phyloP scores from a whole-genome alignment of 2,329 filamentous ascomycete genomes.

The Chalaropsis thielavioides region DNA sequence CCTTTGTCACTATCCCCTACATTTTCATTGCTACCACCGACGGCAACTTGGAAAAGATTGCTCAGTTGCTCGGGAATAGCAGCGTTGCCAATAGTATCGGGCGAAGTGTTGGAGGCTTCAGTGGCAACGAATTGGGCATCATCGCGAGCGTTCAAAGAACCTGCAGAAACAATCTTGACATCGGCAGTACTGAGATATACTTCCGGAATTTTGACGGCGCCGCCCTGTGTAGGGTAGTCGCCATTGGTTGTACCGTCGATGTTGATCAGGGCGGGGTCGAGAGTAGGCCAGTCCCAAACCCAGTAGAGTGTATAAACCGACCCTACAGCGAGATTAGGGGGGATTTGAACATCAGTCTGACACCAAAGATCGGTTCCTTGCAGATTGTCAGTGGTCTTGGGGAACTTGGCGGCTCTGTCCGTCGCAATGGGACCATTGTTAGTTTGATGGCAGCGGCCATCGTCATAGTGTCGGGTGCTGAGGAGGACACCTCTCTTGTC shows the following conservation, averaged over 20 bases:
- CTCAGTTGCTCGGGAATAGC: slow-evolving; percentile 34
- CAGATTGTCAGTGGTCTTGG: slow-evolving; percentile 34
- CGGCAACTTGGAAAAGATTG: slow-evolving; percentile 32
- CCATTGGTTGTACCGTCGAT: slow-evolving; percentile 28
- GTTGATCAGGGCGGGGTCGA: slow-evolving; percentile 31
- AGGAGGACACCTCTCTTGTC: slow-evolving; percentile 64
- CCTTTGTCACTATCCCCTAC: not conserved
- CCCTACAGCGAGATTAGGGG: slow-evolving; percentile 45
- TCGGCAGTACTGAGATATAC: slow-evolving; percentile 30
- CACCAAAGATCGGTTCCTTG: slow-evolving; percentile 55
- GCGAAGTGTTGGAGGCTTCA: slow-evolving; percentile 3
- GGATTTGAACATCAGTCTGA: slow-evolving; percentile 67
- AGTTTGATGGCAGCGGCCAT: slow-evolving; percentile 76
- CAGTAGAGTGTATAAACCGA: slow-evolving; percentile 74
- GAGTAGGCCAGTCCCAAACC: slow-evolving; percentile 87
- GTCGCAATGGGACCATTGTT: slow-evolving; percentile 45
- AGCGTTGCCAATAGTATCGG: slow-evolving; percentile 29
- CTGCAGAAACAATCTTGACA: slow-evolving; percentile 25
- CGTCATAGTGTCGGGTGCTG: slow-evolving; percentile 69
- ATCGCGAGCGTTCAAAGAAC: not conserved
- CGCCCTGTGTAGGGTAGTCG: slow-evolving; percentile 25
- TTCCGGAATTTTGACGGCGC: slow-evolving; percentile 24
- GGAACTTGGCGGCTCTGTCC: slow-evolving; percentile 42
- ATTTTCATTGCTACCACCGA: not conserved
- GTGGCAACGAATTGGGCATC: not conserved